phyloP scores from a whole-genome alignment of 805 yeast species.

The Lipomyces chichibuensis region DNA sequence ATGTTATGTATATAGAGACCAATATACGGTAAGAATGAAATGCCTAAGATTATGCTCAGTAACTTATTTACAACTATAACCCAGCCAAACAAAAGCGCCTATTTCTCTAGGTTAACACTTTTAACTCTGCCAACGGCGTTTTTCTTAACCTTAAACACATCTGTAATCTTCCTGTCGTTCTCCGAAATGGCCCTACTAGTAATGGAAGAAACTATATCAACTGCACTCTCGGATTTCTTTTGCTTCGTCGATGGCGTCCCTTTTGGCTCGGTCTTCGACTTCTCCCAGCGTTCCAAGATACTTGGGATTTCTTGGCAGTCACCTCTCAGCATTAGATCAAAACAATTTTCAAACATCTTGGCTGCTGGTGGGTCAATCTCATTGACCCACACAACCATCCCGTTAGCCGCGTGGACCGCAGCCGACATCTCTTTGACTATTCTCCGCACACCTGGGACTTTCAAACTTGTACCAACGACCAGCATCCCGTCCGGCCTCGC shows the following conservation, averaged over 20 bases:
- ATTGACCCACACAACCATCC: constrained; percentile 65
- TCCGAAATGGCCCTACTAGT: not conserved
- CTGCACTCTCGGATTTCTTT: not conserved
- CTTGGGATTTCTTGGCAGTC: constrained; percentile 64
- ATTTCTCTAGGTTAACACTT: not conserved
- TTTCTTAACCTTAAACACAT: constrained; percentile 18
- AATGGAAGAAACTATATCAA: not conserved
- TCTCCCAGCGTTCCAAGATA: constrained; percentile 27
- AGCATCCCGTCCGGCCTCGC: constrained; percentile 74
- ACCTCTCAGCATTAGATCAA: constrained; percentile 64
- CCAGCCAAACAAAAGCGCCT: not conserved
- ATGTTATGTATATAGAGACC: not conserved
- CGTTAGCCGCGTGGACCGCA: constrained; percentile 59
- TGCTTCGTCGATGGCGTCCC: not conserved
- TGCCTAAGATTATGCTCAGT: not conserved
- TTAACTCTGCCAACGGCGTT: not conserved
- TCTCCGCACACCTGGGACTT: constrained; percentile 73
- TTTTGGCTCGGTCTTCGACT: not conserved
- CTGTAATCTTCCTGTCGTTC: constrained; percentile 18
- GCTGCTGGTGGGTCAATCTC: constrained; percentile 49
- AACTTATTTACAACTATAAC: not conserved
- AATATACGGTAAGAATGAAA: not conserved
- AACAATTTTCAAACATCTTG: constrained; percentile 54
- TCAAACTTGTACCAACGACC: constrained; percentile 82
- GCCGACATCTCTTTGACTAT: constrained; percentile 63